Base-by-base conservation (phyloP, 371 early-diverging fungal species). In the Rhizopus delemar region DNA sequence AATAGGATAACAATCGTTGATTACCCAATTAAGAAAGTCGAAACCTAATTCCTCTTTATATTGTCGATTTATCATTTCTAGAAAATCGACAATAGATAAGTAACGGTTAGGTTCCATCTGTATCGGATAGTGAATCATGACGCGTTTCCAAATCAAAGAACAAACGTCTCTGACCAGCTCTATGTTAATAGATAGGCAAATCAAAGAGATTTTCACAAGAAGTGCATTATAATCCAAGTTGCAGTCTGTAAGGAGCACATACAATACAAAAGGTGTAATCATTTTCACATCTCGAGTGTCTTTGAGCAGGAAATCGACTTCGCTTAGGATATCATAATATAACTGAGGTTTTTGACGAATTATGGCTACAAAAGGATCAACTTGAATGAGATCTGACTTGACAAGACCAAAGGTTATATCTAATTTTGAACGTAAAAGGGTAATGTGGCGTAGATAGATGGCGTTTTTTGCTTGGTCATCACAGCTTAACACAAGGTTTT, bases 351-450 rank as follows among this genome's bases (percentile, higher is more conserved):
- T 60, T 53, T 79, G 69, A 11, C 63, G 63, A 31, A 66, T 32
- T 13, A 79, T 46, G 5, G 54, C 16, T 6, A 68, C 53, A 34
- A 65, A 75, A 0, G 76, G 79, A 22, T 67, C 63, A 2, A 59
- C 49, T 16, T 39, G 53, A 13, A 51, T 32, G 16, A 3, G 46
- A 34, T 63, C 34, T 34, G 32, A 28, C 49, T 59, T 53, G 61
- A 46, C 9, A 34, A 54, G 53, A 36, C 51, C 29, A 49, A 49
- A 56, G 11, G 16, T 38, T 53, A 53, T n/a, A 11, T 46, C 46
- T 46, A 39, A 16, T 12, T 15, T 39, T 7, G 36, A 11, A 2
- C 48, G n/a, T 8, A 78, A 22, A 0, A 41, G 45, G 5, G 70
- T 65, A 9, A 74, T 50, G 5, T 68, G 38, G 4, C 64, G 65